Conservation (phyloP, 306 rosid species). For the Sphenostylis stenocarpa region DNA sequence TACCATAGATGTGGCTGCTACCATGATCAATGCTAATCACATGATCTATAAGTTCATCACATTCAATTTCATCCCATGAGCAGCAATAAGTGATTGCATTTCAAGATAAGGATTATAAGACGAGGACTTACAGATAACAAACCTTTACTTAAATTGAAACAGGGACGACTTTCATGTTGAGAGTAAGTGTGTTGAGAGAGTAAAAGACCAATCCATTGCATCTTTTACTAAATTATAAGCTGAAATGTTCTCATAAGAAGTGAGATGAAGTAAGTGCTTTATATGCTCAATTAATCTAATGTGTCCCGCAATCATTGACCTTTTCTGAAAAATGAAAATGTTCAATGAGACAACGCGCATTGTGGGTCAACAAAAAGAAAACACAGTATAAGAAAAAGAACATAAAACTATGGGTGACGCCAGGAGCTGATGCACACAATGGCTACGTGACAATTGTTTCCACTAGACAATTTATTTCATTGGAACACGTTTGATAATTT, state of each 20-base stretch:
- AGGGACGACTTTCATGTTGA: conserved; percentile 29
- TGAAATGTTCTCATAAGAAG: not conserved
- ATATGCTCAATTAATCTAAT: not conserved
- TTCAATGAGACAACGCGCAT: too few species aligned
- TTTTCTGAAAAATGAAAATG: not conserved
- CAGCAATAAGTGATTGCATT: conserved; percentile 26
- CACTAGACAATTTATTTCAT: too few species aligned
- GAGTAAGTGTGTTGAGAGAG: not conserved
- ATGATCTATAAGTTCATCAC: conserved; percentile 22
- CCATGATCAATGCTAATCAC: conserved; percentile 28
- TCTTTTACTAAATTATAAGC: not conserved
- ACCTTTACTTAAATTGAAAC: conserved; percentile 28
- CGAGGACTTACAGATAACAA: not conserved
- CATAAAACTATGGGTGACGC: too few species aligned
- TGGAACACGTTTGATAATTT: too few species aligned
- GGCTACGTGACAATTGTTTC: too few species aligned
- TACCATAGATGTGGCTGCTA: conserved; percentile 30
- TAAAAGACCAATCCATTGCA: conserved; percentile 17
- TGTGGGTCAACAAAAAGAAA: too few species aligned
- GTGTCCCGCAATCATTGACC: not conserved
- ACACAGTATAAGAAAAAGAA: too few species aligned
- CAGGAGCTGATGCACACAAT: too few species aligned
- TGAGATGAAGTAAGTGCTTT: not conserved
- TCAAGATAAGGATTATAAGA: conserved; percentile 22
- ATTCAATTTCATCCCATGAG: conserved; percentile 35